These are phyloP conservation scores for Exophiala lecanii-corni DNA, from an alignment of 2,329 filamentous ascomycete species.

Conservation along the genomic window DNA sequence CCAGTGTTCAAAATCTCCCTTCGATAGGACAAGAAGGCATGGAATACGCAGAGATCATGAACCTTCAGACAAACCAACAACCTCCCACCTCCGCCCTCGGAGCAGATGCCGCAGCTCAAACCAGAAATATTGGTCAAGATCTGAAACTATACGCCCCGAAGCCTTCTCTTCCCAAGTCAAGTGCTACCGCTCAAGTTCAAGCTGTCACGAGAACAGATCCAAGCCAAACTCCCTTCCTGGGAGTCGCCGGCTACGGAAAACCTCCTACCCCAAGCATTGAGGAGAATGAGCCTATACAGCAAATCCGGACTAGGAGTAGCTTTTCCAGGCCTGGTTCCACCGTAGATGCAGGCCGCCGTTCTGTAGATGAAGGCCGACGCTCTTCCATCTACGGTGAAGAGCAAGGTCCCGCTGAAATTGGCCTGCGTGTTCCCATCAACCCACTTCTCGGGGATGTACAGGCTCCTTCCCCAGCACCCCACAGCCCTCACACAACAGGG, in stretches of 20 bases:
- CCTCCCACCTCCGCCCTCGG: conserved; percentile 31
- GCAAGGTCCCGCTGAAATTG: conserved; percentile 87
- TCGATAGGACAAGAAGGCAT: conserved; percentile 83
- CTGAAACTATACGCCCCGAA: conserved; percentile 84
- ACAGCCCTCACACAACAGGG: conserved; percentile 28
- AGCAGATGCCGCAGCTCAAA: conserved; percentile 59
- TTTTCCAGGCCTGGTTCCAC: conserved; percentile 47
- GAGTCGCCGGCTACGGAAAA: conserved; percentile 58
- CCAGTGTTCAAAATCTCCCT: conserved; percentile 70
- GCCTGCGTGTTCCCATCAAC: conserved; percentile 89
- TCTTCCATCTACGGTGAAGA: conserved; percentile 59
- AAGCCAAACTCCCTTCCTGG: conserved; percentile 76
- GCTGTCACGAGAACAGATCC: conserved; percentile 87
- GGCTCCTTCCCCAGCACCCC: conserved; percentile 76
- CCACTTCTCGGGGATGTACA: conserved; percentile 91
- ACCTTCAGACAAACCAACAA: conserved; percentile 42
- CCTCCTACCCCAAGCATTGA: conserved; percentile 43
- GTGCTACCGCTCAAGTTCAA: conserved; percentile 77
- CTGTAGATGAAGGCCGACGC: conserved; percentile 41
- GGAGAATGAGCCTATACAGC: conserved; percentile 47
- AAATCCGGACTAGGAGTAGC: conserved; percentile 60
- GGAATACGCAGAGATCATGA: conserved; percentile 68
- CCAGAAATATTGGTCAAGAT: conserved; percentile 71
- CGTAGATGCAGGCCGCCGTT: conserved; percentile 35
- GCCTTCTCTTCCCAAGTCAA: conserved; percentile 74